These are phyloP conservation scores for Tritrichomonas musculus DNA, from an alignment of 208 protist genomes.

Conservation along the genomic window DNA sequence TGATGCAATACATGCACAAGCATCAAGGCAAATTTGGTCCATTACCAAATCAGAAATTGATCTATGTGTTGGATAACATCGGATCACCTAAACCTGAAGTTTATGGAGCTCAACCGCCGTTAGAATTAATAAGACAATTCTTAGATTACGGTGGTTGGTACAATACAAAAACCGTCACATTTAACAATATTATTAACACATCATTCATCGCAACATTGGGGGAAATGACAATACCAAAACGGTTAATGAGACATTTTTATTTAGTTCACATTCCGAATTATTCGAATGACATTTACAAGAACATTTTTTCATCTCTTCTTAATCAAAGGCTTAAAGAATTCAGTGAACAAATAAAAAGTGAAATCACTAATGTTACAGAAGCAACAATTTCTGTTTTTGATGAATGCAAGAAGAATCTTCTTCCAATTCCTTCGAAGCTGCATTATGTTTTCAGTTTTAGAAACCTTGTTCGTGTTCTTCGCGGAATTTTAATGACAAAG, in stretches of 20 bases:
- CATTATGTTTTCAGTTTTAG: conserved; percentile 97
- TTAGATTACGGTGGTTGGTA: conserved; percentile 89
- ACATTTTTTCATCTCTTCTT: conserved; percentile 59
- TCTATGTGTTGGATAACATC: conserved; percentile 88
- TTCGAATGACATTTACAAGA: conserved; percentile 37
- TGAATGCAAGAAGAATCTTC: conserved; percentile 57
- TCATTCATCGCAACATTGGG: conserved; percentile 87
- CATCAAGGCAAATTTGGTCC: not conserved
- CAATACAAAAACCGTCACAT: conserved; percentile 80
- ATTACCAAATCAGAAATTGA: conserved; percentile 68
- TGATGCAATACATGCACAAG: not conserved
- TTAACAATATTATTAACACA: conserved; percentile 76
- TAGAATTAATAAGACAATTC: conserved; percentile 90
- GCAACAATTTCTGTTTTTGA: conserved; percentile 54
- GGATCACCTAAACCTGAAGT: conserved; percentile 88
- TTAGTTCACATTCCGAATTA: conserved; percentile 46
- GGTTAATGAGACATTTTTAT: conserved; percentile 94
- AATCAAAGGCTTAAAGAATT: conserved; percentile 47
- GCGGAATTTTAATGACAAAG: conserved; percentile 36
- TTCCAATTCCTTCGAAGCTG: conserved; percentile 82
- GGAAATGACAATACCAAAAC: conserved; percentile 77
- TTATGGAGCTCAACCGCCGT: conserved; percentile 86
- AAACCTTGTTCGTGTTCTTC: conserved; percentile 79
- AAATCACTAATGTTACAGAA: not conserved
- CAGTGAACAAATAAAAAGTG: conserved; percentile 59